phyloP scores from a whole-genome alignment of 2,329 filamentous ascomycete species.

The Trichoderma pleuroti region DNA sequence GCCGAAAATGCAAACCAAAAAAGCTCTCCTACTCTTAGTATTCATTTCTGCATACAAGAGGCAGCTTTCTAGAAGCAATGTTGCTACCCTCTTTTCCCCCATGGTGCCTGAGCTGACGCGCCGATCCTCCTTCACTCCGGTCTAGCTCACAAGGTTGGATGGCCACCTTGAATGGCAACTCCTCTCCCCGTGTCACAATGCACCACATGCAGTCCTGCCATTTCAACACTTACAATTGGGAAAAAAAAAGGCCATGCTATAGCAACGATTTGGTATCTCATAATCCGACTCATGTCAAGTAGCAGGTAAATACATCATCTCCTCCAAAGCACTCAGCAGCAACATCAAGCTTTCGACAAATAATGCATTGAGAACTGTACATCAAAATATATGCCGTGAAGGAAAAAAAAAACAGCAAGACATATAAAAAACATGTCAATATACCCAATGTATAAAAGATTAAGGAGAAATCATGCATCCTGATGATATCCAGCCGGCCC shows the following conservation, averaged over 20 bases:
- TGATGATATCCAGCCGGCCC: background rate
- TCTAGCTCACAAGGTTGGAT: background rate
- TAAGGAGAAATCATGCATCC: background rate
- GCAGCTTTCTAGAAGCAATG: background rate
- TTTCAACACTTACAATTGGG: background rate
- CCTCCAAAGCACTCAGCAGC: background rate
- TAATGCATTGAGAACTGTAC: background rate
- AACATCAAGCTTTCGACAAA: background rate
- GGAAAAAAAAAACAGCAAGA: background rate
- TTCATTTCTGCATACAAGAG: background rate
- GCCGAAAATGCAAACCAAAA: background rate
- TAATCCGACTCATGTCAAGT: background rate
- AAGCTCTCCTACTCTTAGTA: background rate
- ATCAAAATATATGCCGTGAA: conserved; percentile 7
- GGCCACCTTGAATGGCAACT: background rate
- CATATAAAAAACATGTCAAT: background rate
- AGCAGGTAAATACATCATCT: background rate
- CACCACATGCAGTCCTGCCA: background rate
- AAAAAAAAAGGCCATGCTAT: background rate
- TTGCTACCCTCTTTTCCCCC: background rate
- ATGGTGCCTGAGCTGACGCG: background rate
- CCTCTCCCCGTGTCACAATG: background rate
- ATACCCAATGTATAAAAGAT: background rate
- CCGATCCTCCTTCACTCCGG: background rate
- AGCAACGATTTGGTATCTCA: background rate